A percentile compares a stretch with the other conserved stretches of the same genome.
Conservation (phyloP, 805 yeast genomes). For the Suhomyces pyralidae region DNA sequence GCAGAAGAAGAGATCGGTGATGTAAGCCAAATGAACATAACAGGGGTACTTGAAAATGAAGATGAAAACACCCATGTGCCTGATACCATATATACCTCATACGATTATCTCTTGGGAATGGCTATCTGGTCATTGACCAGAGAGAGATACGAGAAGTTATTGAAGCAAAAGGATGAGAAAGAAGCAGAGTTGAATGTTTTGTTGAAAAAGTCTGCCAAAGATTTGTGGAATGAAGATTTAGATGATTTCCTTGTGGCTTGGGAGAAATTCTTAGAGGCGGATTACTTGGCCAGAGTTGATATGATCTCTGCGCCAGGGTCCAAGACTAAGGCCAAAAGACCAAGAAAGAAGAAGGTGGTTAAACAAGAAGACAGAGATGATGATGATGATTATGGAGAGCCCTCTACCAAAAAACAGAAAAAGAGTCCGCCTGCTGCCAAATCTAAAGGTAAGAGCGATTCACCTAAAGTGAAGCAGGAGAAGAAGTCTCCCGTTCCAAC, state of each 20-base stretch:
- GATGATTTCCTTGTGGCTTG: slow-evolving; percentile 69
- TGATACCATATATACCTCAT: slow-evolving; percentile 60
- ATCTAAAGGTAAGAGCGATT: background rate
- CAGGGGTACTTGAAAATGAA: slow-evolving; percentile 22
- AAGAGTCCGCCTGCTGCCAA: background rate
- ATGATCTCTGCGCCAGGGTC: slow-evolving; percentile 45
- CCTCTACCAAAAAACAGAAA: slow-evolving; percentile 5
- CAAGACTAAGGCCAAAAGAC: slow-evolving; percentile 30
- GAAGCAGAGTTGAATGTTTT: slow-evolving; percentile 68
- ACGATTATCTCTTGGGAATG: slow-evolving; percentile 89
- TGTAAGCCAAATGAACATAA: slow-evolving; percentile 22
- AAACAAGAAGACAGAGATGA: slow-evolving; percentile 11
- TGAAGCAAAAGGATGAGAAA: slow-evolving; percentile 68
- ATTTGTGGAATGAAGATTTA: slow-evolving; percentile 82
- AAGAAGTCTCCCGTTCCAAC: background rate
- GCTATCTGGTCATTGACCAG: slow-evolving; percentile 88
- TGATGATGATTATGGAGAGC: slow-evolving; percentile 2
- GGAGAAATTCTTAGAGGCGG: slow-evolving; percentile 64
- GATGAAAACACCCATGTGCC: slow-evolving; percentile 39
- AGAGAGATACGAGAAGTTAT: slow-evolving; percentile 80
- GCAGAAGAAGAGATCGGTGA: slow-evolving; percentile 42
- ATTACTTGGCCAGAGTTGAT: slow-evolving; percentile 55
- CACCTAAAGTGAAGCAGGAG: background rate
- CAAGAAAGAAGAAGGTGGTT: slow-evolving; percentile 9
- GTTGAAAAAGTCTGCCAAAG: slow-evolving; percentile 72